Evolutionary conservation across 768 basidiomycete genomes (phyloP), one percentile per base, ranked within the genome.

Genomic region (Tylopilus subfusipes): DNA sequence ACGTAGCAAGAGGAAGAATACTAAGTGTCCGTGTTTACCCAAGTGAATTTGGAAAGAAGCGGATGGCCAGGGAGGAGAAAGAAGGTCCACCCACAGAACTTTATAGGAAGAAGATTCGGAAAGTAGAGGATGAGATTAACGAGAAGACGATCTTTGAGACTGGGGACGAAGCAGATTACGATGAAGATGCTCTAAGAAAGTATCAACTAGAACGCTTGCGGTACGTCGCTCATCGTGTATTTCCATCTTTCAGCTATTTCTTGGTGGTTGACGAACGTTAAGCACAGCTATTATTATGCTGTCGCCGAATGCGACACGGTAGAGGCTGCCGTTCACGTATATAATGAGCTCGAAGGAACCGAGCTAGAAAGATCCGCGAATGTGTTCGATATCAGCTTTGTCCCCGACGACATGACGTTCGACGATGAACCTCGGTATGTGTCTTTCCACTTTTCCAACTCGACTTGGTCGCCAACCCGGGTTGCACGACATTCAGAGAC

Each of bases 351-450:
- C 24, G 90, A 98, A 60, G 94, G 93, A 16, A 91, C 96, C 2
- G 97, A 99, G 68, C 81, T 98, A 16, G 97, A 98, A 70, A 85
- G 93, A 29, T 97, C 96, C 1, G 96, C 97, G 4, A 99, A 99
- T 68, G 81, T 98, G 8, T 88, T 99, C 55, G 91, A 99, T 67
- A 73, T 99, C 31, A 97, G 95, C 69, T 98, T 89, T 69, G 93
- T 96, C 12, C 92, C 93, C 0, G 85, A 93, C 29, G 87, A 79
- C 22, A 94, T 95, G 93, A 75, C 75, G 2, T 97, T 98, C 63
- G 88, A 88, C 19, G 81, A 82, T 16, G 84, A 89, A 53, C 82
- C 76, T 61, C 78, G 89, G 93, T 92, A 63, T n/a, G 61, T 57
- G 24, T 0, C 5, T 13, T 27, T 22, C 14, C 3, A 3, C 22